Evolutionary conservation across 345 rosid genomes (phyloP).

Genomic region (Eucalyptus guilfoylei): DNA sequence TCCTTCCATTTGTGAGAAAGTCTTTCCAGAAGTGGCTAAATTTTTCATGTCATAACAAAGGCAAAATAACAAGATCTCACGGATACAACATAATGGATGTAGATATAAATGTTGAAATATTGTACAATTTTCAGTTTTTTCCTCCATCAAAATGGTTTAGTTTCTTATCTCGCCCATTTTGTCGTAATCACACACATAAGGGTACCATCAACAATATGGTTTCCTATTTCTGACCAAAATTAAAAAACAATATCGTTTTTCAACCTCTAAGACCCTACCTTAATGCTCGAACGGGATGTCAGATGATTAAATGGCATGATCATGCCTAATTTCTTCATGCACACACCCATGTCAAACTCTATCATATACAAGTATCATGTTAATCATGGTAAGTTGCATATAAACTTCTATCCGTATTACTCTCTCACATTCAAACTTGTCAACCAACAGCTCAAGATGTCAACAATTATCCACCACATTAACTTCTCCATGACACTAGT

Average conservation of each 20-base stretch:
- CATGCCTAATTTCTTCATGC: neutral
- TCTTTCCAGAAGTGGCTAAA: neutral
- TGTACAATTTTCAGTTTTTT: neutral
- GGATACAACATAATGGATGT: neutral
- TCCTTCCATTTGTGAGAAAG: neutral
- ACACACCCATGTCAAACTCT: neutral
- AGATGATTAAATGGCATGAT: neutral
- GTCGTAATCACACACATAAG: neutral
- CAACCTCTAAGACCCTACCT: neutral
- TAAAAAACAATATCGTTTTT: neutral
- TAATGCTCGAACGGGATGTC: neutral
- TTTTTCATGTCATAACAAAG: neutral
- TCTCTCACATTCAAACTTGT: neutral
- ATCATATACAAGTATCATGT: neutral
- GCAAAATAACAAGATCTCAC: neutral
- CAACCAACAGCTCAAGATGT: neutral
- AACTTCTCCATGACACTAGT: neutral
- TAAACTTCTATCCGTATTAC: neutral
- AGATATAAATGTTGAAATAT: neutral
- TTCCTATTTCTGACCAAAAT: neutral
- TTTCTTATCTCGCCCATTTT: neutral
- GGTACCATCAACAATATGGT: neutral
- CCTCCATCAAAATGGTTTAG: neutral
- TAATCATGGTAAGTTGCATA: neutral
- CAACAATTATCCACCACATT: neutral